phyloP scores from a whole-genome alignment of 148 eudicot species.

The Rhododendron williamsianum region DNA sequence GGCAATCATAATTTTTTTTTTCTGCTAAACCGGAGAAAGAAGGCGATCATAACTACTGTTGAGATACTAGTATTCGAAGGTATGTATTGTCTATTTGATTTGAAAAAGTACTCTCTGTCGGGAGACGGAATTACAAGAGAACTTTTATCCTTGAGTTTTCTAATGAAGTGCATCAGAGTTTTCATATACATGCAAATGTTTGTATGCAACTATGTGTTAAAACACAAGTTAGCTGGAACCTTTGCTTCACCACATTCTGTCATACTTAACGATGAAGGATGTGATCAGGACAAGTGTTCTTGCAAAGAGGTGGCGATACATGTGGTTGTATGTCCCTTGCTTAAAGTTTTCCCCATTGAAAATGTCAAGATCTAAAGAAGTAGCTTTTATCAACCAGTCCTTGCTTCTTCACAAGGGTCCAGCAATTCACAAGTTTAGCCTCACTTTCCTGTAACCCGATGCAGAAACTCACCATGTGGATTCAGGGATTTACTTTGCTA shows the following conservation, averaged over 20 bases:
- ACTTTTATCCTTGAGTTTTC: too few relatives aligned
- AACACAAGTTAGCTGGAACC: neutral
- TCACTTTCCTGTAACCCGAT: neutral
- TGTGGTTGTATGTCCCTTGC: constrained; percentile 4
- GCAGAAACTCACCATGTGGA: neutral
- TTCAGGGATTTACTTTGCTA: constrained; percentile 7
- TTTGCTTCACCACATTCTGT: constrained; percentile 10
- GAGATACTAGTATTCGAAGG: too few relatives aligned
- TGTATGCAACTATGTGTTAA: too few relatives aligned
- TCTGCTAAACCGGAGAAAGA: too few relatives aligned
- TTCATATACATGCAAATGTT: too few relatives aligned
- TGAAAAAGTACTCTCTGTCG: too few relatives aligned
- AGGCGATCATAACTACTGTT: too few relatives aligned
- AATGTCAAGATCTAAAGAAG: neutral
- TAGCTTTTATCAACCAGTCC: neutral
- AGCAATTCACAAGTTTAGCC: neutral
- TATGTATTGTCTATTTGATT: too few relatives aligned
- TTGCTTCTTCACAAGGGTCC: constrained; percentile 1
- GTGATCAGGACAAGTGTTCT: constrained; percentile 5
- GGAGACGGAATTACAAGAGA: too few relatives aligned
- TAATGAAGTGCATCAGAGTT: too few relatives aligned
- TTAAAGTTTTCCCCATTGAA: neutral
- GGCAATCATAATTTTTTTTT: too few relatives aligned
- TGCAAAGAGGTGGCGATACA: neutral
- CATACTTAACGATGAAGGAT: constrained; percentile 5